Evolutionary conservation across 768 basidiomycete genomes (phyloP).

Genomic region (Terana coerulea): DNA sequence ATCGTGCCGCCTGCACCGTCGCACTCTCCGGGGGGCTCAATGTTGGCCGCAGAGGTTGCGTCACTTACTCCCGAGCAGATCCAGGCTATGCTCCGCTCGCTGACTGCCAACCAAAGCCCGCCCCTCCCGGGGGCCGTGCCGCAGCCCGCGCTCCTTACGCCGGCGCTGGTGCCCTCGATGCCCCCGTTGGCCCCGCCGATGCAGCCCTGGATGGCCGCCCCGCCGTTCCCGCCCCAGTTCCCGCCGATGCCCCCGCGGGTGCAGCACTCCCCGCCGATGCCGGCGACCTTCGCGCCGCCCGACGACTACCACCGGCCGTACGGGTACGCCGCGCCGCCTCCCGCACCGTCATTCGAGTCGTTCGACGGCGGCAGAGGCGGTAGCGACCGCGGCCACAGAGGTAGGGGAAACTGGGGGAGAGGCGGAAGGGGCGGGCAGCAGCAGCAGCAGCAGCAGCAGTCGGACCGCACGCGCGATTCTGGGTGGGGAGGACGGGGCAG

Average conservation of each 20-base stretch:
- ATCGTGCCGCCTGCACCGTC: conserved; percentile 18
- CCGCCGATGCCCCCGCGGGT: background rate
- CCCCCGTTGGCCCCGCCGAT: background rate
- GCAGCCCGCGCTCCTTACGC: conserved; percentile 24
- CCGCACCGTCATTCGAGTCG: conserved; percentile 4
- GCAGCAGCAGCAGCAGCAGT: conserved; percentile 1
- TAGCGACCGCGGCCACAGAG: background rate
- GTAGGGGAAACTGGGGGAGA: background rate
- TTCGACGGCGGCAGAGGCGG: conserved; percentile 6
- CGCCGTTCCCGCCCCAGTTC: background rate
- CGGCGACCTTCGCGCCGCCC: background rate
- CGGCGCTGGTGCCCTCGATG: conserved; percentile 5
- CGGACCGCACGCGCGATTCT: conserved; percentile 11
- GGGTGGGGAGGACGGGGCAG: conserved; percentile 14
- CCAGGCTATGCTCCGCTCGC: conserved; percentile 58
- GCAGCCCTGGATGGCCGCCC: conserved; percentile 7
- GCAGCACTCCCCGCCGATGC: background rate
- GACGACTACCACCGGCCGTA: background rate
- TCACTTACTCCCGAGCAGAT: conserved; percentile 76
- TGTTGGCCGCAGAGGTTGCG: conserved; percentile 67
- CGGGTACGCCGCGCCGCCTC: background rate
- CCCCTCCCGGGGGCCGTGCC: conserved; percentile 28
- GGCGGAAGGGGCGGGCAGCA: conserved; percentile 6
- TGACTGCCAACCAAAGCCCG: conserved; percentile 40
- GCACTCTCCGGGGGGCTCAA: conserved; percentile 27